phyloP scores from a whole-genome alignment of 1,139 yeast species.

The Pichia sp. region DNA sequence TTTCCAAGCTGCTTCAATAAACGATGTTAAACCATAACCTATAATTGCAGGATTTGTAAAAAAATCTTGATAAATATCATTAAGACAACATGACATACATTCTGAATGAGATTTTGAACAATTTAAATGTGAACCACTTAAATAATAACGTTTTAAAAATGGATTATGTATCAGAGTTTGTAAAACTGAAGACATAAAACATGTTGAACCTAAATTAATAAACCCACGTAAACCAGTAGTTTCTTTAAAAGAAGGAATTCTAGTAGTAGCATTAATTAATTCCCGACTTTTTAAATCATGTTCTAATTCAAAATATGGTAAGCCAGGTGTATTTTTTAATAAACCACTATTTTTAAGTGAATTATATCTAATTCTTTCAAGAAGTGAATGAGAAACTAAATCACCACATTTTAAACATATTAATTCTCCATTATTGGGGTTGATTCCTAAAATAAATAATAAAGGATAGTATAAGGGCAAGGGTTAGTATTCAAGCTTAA shows the following conservation, averaged over 20 bases:
- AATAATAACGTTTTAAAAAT: conserved; percentile 65
- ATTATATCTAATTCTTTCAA: conserved; percentile 46
- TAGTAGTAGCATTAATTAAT: conserved; percentile 31
- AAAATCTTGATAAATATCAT: conserved; percentile 63
- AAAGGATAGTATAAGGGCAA: conserved; percentile 2
- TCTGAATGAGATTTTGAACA: conserved; percentile 36
- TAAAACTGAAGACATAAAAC: conserved; percentile 86
- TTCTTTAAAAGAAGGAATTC: conserved; percentile 54
- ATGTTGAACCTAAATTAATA: conserved; percentile 91
- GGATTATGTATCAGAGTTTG: conserved; percentile 91
- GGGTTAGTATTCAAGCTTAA: background rate
- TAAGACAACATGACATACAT: conserved; percentile 83
- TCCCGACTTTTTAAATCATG: conserved; percentile 20
- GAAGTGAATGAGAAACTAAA: conserved; percentile 54
- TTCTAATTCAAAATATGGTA: conserved; percentile 23
- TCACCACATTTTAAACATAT: conserved; percentile 77
- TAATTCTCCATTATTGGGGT: conserved; percentile 50
- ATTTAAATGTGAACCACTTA: conserved; percentile 58
- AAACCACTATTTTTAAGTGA: conserved; percentile 19
- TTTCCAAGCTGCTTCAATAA: conserved; percentile 78
- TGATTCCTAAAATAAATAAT: conserved; percentile 33
- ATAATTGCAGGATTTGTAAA: conserved; percentile 48
- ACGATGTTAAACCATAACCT: conserved; percentile 70
- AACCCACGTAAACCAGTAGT: conserved; percentile 78
- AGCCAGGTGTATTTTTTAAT: conserved; percentile 20